Evolutionary conservation across 2,329 filamentous ascomycete species (phyloP).

Genomic region (Fusarium sp.): DNA sequence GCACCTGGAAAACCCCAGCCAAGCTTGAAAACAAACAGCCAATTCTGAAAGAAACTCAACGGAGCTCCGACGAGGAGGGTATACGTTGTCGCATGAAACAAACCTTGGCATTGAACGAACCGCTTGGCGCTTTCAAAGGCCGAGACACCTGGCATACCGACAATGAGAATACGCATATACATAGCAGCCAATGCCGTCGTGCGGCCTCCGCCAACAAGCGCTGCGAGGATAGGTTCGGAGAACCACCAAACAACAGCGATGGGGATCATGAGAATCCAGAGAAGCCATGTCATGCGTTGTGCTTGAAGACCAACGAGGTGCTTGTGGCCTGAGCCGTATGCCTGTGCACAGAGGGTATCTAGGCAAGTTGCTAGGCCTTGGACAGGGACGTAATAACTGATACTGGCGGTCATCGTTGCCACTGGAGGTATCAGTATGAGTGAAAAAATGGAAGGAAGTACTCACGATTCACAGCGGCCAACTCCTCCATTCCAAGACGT

Average conservation of each 20-base stretch:
- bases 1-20: constrained; percentile 79
- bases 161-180: constrained; percentile 76
- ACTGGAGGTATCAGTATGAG: constrained; percentile 31
- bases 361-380: constrained; percentile 86
- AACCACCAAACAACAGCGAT: constrained; percentile 76
- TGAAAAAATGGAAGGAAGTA: neutral
- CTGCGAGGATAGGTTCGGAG: constrained; percentile 69
- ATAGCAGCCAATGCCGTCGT: constrained; percentile 74
- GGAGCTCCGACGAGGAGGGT: constrained; percentile 79
- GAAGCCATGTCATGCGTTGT: constrained; percentile 81
- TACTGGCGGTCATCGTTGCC: constrained; percentile 78
- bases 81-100: constrained; percentile 80
- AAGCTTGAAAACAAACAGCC: constrained; percentile 77
- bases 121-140: constrained; percentile 81
- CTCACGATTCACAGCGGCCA: constrained; percentile 53
- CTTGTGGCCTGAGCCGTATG: constrained; percentile 87
- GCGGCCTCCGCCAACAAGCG: constrained; percentile 56
- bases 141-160: constrained; percentile 78
- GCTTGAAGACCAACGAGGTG: constrained; percentile 86
- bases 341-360: constrained; percentile 91
- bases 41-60: constrained; percentile 78
- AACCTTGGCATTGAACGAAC: constrained; percentile 81
- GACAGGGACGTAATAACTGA: constrained; percentile 79
- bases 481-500: constrained; percentile 71
- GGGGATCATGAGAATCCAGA: constrained; percentile 76